A percentile compares a stretch with the other conserved stretches of the same genome.
Evolutionary conservation across 2,329 filamentous ascomycete genomes (phyloP).

Genomic region (Aspergillus calidoustus): DNA sequence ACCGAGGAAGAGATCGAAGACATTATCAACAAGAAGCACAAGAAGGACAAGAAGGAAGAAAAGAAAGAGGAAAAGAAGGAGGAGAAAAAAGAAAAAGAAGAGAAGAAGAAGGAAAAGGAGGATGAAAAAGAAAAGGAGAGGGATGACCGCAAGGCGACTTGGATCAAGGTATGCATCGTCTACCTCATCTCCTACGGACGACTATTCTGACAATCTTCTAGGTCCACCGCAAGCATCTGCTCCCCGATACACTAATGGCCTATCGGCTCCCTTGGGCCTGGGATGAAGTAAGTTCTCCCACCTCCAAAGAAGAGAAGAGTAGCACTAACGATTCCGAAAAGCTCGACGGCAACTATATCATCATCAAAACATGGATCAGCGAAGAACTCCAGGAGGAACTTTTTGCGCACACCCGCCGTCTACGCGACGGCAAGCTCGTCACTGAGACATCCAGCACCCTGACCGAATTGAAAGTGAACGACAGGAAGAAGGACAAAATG

Average conservation of each 20-base stretch:
- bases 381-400: conserved; percentile 73
- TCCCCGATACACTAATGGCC: conserved; percentile 51
- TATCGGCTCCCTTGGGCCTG: conserved; percentile 54
- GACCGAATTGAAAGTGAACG: conserved; percentile 49
- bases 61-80: conserved; percentile 36
- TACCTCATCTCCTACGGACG: conserved; percentile 5
- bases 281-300: conserved; percentile 46
- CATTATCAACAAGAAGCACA: conserved; percentile 46
- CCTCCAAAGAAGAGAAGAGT: not conserved
- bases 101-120: conserved; percentile 40
- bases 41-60: conserved; percentile 32
- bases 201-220: conserved; percentile 23
- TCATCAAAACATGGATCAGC: conserved; percentile 75
- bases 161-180: conserved; percentile 45
- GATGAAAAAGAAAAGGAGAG: conserved; percentile 30
- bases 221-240: conserved; percentile 52
- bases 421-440: conserved; percentile 60
- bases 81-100: conserved; percentile 44
- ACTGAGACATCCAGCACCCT: conserved; percentile 40
- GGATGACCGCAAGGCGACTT: conserved; percentile 39
- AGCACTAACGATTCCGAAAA: conserved; percentile 22
- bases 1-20: conserved; percentile 49
- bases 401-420: conserved; percentile 70
- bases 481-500: conserved; percentile 49
- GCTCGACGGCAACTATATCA: conserved; percentile 68